These are phyloP conservation scores for Aspergillus viridinutans DNA, from an alignment of 2,329 filamentous ascomycete genomes.

Conservation along the genomic window DNA sequence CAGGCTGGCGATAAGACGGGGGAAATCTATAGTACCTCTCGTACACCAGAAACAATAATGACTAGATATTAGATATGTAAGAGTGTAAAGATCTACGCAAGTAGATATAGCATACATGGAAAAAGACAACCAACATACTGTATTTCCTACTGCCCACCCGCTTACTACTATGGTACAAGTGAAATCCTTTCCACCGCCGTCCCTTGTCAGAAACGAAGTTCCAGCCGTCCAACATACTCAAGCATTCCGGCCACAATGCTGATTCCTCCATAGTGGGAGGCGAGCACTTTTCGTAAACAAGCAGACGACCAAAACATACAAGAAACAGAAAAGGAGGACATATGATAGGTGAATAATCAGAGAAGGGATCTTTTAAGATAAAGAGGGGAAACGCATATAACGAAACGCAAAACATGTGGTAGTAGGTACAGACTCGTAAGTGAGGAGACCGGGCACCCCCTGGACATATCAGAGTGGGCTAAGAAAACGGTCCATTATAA, in stretches of 20 bases:
- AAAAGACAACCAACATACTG: not conserved
- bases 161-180: not conserved
- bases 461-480: not conserved
- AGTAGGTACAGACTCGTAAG: not conserved
- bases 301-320: conserved; percentile 1
- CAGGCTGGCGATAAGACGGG: not conserved
- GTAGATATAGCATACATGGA: not conserved
- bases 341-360: not conserved
- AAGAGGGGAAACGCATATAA: not conserved
- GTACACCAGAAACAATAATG: too few species aligned
- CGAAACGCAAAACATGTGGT: not conserved
- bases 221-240: not conserved
- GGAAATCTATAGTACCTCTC: not conserved
- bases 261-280: not conserved
- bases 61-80: not conserved
- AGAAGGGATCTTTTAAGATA: not conserved
- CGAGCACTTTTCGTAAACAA: not conserved
- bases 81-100: not conserved
- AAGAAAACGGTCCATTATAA: not conserved
- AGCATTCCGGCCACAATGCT: not conserved
- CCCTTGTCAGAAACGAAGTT: not conserved
- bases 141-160: not conserved
- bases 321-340: conserved; percentile 8
- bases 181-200: not conserved
- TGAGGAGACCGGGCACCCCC: not conserved